Conservation (phyloP, 176 grass and related monocot species). For the Avena sativa region DNA sequence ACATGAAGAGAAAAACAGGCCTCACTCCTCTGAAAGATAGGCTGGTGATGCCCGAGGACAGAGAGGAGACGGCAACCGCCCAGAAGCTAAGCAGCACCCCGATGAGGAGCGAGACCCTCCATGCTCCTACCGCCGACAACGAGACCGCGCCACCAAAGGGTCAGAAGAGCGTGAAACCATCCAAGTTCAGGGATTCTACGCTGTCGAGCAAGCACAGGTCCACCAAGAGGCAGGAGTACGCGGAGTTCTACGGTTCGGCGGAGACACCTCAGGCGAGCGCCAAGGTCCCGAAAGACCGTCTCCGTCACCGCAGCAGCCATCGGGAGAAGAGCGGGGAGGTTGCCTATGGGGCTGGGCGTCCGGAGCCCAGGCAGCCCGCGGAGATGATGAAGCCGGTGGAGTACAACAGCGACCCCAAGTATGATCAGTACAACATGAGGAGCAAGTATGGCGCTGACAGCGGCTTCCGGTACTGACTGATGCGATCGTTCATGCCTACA, state of each 20-base stretch:
- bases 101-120: slow-evolving; percentile 62
- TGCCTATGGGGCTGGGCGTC: slow-evolving; percentile 41
- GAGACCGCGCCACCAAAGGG: slow-evolving; percentile 58
- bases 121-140: slow-evolving; percentile 44
- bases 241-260: slow-evolving; percentile 63
- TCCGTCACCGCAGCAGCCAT: slow-evolving; percentile 64
- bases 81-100: slow-evolving; percentile 72
- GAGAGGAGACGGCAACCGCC: slow-evolving; percentile 38
- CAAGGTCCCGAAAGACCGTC: slow-evolving; percentile 80
- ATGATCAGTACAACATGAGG: slow-evolving; percentile 77
- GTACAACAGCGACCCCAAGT: slow-evolving; percentile 63
- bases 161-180: slow-evolving; percentile 65
- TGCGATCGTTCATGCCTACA: slow-evolving; percentile 1
- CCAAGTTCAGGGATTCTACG: slow-evolving; percentile 86
- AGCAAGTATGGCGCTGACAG: slow-evolving; percentile 75
- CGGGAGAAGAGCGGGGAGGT: slow-evolving; percentile 78
- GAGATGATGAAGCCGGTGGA: slow-evolving; percentile 48
- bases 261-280: slow-evolving; percentile 53
- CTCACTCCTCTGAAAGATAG: slow-evolving; percentile 77
- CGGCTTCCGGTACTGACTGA: slow-evolving; percentile 81
- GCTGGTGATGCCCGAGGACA: slow-evolving; percentile 76
- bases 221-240: slow-evolving; percentile 84
- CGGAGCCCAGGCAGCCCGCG: slow-evolving; percentile 49
- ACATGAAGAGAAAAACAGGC: slow-evolving; percentile 54
- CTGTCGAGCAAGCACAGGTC: slow-evolving; percentile 84